Evolutionary conservation across 2,329 filamentous ascomycete genomes (phyloP), one percentile per base, ranked within the genome.

Genomic region (Cadophora sp.): DNA sequence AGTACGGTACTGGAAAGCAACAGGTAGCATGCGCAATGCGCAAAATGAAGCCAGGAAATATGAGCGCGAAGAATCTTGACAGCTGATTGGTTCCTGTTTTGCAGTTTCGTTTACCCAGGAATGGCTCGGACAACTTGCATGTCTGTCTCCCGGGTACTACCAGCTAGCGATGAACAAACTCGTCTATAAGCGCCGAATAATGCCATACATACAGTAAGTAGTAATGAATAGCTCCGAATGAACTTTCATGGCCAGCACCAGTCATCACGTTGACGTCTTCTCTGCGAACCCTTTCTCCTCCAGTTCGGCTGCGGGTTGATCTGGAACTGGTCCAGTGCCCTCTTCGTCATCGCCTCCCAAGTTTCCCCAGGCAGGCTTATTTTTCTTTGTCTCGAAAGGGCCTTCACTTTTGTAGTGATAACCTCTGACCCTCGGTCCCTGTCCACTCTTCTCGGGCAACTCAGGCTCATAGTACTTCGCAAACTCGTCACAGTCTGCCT

Each of bases 391-490:
- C 59, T 89, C 85, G 8, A 85, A 85, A 0, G 87, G 71, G 0
- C 74, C 89, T 58, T 89, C 85, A 60, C 88, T 87, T 78, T 91
- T 93, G 78, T 90, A 91, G 75, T 96, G 91, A 74, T 97, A 96
- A 1, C 94, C 94, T 74, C 94, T 85, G 43, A 91, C 84, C 78
- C 93, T 85, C 11, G 96, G 96, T 11, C 94, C 89, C 73, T 90
- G 83, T 0, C 94, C 95, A 0, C 88, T 93, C 45, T 90, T 90
- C 51, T 85, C 82, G 0, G 95, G 95, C 36, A 98, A 77, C 14
- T 89, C 84, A 0, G 86, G 76, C 71, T 91, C 91, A 76, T 97
- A 98, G 3, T 77, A 76, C 8, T 74, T 74, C 4, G 70, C 70
- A 67, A 90, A 90, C 9, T 68, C 72, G 5, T 75, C 72, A 36